Conservation (phyloP, 1,139 yeast genomes). For the Suhomyces choctaworum region DNA sequence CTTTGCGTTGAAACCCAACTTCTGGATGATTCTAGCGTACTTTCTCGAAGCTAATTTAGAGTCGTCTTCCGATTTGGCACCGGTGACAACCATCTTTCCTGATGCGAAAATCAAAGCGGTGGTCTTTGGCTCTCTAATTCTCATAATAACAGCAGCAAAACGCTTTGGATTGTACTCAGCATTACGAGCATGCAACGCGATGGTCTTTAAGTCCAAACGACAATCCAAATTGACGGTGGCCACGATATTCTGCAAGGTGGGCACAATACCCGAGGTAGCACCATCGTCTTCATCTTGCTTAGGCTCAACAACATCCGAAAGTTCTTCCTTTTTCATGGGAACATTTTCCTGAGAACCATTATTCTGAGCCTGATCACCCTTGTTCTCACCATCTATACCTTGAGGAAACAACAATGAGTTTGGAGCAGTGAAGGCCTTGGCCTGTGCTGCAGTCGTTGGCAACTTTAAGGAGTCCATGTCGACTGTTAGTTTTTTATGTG, state of each 20-base stretch:
- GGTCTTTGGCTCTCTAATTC: slow-evolving; percentile 98
- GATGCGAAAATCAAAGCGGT: slow-evolving; percentile 97
- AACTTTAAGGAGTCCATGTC: slow-evolving; percentile 71
- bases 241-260: slow-evolving; percentile 93
- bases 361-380: slow-evolving; percentile 12
- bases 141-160: slow-evolving; percentile 99
- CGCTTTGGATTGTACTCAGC: slow-evolving; percentile 98
- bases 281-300: slow-evolving; percentile 60
- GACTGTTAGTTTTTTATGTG: slow-evolving; percentile 11
- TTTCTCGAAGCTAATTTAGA: slow-evolving; percentile 95
- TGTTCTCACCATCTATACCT: slow-evolving; percentile 36
- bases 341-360: slow-evolving; percentile 14
- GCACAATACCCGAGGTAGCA: slow-evolving; percentile 89
- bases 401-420: slow-evolving; percentile 65
- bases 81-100: slow-evolving; percentile 99
- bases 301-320: slow-evolving; percentile 38
- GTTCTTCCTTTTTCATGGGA: slow-evolving; percentile 28
- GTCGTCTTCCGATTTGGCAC: slow-evolving; percentile 98
- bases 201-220: slow-evolving; percentile 91
- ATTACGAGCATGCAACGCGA: slow-evolving; percentile 97
- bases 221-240: slow-evolving; percentile 98
- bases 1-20: slow-evolving; percentile 93
- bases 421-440: slow-evolving; percentile 71
- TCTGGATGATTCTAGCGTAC: slow-evolving; percentile 96
- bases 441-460: slow-evolving; percentile 81